Conservation (phyloP, 169 alveolate species). For the Cytauxzoon felis region DNA sequence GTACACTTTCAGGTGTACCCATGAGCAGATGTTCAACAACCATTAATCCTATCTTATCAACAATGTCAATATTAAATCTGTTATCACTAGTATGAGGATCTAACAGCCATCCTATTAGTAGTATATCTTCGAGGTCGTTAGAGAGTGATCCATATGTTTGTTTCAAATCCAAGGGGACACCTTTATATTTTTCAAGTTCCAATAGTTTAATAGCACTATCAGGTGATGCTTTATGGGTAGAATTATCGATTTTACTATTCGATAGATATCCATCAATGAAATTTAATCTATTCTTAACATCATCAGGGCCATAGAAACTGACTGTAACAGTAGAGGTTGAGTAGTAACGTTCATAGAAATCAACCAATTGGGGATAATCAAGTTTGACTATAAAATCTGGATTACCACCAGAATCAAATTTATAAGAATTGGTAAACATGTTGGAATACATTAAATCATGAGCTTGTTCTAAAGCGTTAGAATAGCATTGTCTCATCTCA, state of each 20-base stretch:
- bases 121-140: conserved; percentile 26
- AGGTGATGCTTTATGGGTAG: conserved; percentile 17
- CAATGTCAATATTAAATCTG: conserved; percentile 15
- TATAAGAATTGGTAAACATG: conserved; percentile 70
- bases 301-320: conserved; percentile 73
- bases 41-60: conserved; percentile 54
- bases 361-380: conserved; percentile 70
- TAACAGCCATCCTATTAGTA: conserved; percentile 56
- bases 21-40: conserved; percentile 41
- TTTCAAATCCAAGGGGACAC: background rate
- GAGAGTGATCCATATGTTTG: conserved; percentile 27
- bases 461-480: conserved; percentile 42
- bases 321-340: conserved; percentile 77
- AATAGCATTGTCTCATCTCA: conserved; percentile 67
- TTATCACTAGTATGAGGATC: conserved; percentile 34
- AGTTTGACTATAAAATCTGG: conserved; percentile 79
- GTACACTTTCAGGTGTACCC: conserved; percentile 68
- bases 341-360: conserved; percentile 71
- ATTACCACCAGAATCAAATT: conserved; percentile 81
- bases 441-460: conserved; percentile 28
- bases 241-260: conserved; percentile 16
- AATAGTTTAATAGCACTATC: conserved; percentile 15
- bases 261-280: conserved; percentile 64
- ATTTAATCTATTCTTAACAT: conserved; percentile 56
- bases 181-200: conserved; percentile 28